Evolutionary conservation across 2,329 filamentous ascomycete species (phyloP), one percentile per base, ranked within the genome.

Genomic region (Pseudogymnoascus sp.): DNA sequence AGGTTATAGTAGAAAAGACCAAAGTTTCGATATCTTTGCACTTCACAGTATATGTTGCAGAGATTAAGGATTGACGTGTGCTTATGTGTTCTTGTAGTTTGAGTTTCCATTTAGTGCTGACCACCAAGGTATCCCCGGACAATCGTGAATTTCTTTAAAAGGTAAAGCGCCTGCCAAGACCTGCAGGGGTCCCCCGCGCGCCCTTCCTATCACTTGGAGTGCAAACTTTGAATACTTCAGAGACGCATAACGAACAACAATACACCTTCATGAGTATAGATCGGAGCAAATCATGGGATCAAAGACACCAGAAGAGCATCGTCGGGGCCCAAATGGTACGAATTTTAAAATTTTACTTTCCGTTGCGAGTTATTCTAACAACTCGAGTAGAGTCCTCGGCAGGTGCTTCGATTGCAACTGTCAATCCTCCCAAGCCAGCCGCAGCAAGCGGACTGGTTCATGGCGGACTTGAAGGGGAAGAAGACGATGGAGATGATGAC

Each of bases 401-500:
- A 54, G 43, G 25, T 30, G 43, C n/a, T 32, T 3, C 43, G 9
- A 54, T 54, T 54, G n/a, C 25, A 32, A 9, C 25, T 4, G 25
- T 54, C 43, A 54, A 54, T 54, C 43, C 43, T 32, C 25, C 43
- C n/a, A 54, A 54, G 43, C 43, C 43, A 6, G 43, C 25, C n/a
- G 43, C 43, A 54, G 43, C 43, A 32, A 54, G 43, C n/a, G 43
- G 43, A 4, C 25, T 54, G 25, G 43, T 32, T 32, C 25, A 54
- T 12, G 25, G 25, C 18, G 43, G 43, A 7, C 43, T 32, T 54
- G 43, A 54, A 54, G 43, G 43, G n/a, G 43, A 54, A 54, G 25
- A 79, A 60, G 70, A 72, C 9, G 70, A 65, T 18, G 43, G 28
- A 54, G 43, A 54, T 30, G 43, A 18, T 4, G 43, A 54, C n/a